A percentile compares a stretch with the other conserved stretches of the same genome.
Evolutionary conservation across 371 early-diverging fungal species (phyloP).

Genomic region (Mucor plumbeus): DNA sequence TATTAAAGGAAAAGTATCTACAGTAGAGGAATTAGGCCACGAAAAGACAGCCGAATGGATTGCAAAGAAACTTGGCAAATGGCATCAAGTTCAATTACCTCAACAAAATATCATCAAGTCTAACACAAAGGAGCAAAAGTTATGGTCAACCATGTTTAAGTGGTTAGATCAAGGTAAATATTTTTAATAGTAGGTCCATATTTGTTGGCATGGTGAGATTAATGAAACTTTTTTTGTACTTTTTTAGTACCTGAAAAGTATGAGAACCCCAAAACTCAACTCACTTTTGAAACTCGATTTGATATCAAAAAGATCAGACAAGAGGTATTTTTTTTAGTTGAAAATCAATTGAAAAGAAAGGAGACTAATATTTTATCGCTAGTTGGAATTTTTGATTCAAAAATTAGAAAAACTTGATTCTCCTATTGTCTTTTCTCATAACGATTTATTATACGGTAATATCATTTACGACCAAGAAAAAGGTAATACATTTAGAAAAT

Average conservation of each 20-base stretch:
- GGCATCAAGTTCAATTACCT: constrained; percentile 73
- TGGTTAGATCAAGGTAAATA: constrained; percentile 79
- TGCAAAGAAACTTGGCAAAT: constrained; percentile 79
- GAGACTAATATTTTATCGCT: not conserved
- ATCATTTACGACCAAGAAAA: constrained; percentile 76
- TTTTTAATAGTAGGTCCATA: not conserved
- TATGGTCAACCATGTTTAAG: constrained; percentile 78
- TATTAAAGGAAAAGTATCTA: constrained; percentile 75
- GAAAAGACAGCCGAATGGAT: constrained; percentile 74
- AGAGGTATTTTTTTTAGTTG: constrained; percentile 44
- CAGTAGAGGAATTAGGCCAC: constrained; percentile 74
- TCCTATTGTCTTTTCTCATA: constrained; percentile 91
- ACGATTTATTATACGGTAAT: constrained; percentile 90
- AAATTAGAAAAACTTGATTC: constrained; percentile 66
- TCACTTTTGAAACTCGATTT: constrained; percentile 66
- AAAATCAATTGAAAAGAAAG: not conserved
- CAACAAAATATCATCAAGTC: constrained; percentile 9
- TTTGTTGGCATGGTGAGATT: not conserved
- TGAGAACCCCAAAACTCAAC: constrained; percentile 60
- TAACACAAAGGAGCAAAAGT: constrained; percentile 47
- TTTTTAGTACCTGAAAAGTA: constrained; percentile 71
- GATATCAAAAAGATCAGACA: constrained; percentile 52
- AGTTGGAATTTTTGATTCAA: constrained; percentile 59
- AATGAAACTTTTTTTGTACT: not conserved
- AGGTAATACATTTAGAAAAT: constrained; percentile 34